phyloP scores from a whole-genome alignment of 192 early-diverging fungal genomes.

The Coemansia asiatica region DNA sequence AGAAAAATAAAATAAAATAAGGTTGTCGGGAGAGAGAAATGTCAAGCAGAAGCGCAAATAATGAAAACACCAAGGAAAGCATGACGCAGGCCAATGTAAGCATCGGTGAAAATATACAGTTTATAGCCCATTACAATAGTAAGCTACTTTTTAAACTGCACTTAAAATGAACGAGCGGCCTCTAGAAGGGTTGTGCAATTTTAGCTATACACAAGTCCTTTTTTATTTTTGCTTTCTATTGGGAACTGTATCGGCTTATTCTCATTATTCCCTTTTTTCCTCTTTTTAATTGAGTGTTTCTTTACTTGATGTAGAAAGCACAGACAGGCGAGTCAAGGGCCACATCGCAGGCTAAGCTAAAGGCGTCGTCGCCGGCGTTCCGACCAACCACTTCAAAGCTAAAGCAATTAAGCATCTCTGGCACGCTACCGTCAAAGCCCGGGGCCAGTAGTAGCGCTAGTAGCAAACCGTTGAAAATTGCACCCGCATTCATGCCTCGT shows the following conservation, averaged over 20 bases:
- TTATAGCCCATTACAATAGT: too few species aligned
- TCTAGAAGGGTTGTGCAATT: too few species aligned
- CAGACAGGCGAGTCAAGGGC: conserved; percentile 10
- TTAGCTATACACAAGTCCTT: too few species aligned
- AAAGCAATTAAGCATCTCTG: conserved; percentile 1
- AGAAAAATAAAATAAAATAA: background rate
- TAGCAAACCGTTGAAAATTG: conserved; percentile 17
- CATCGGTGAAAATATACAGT: too few species aligned
- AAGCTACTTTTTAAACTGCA: too few species aligned
- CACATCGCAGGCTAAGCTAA: conserved; percentile 22
- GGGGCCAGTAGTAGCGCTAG: background rate
- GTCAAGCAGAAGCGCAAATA: too few species aligned
- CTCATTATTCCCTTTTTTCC: background rate
- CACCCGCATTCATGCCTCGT: conserved; percentile 38
- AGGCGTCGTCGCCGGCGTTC: conserved; percentile 51
- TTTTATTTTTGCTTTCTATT: too few species aligned
- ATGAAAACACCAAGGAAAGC: too few species aligned
- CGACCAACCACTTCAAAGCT: conserved; percentile 27
- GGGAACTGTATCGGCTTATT: too few species aligned
- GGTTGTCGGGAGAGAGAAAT: background rate
- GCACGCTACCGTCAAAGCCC: background rate
- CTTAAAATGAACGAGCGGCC: too few species aligned
- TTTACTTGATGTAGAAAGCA: conserved; percentile 4
- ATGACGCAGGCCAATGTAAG: too few species aligned
- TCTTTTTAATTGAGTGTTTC: too few species aligned